phyloP scores from a whole-genome alignment of 2,329 filamentous ascomycete species.

The Esteya vermicola region DNA sequence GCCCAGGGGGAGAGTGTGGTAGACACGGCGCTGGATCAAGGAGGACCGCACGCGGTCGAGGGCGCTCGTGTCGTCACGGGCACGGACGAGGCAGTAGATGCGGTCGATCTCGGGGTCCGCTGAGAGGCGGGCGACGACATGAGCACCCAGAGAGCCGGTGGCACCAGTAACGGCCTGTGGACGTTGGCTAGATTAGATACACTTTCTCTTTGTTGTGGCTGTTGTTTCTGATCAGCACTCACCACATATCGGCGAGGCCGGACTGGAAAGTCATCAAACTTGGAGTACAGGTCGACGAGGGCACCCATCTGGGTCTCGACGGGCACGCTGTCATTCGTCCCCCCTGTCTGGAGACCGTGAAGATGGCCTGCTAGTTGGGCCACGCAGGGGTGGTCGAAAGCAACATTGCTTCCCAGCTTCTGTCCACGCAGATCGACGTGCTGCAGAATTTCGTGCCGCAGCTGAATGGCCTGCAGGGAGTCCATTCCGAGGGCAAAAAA shows the following conservation, averaged over 20 bases:
- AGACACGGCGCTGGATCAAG: background rate
- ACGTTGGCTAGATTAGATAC: too few species aligned
- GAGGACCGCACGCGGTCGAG: background rate
- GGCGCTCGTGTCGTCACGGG: constrained; percentile 8
- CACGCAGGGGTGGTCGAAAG: constrained; percentile 42
- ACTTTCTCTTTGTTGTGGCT: background rate
- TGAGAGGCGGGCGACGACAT: constrained; percentile 44
- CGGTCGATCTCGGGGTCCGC: constrained; percentile 36
- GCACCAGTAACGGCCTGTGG: constrained; percentile 37
- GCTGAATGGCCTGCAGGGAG: constrained; percentile 41
- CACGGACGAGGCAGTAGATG: constrained; percentile 39
- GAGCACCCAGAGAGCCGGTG: constrained; percentile 50
- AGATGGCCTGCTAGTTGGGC: constrained; percentile 29
- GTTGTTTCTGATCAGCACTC: background rate
- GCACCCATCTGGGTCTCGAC: constrained; percentile 25
- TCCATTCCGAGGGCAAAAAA: constrained; percentile 46
- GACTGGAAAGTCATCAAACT: constrained; percentile 6
- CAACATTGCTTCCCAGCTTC: constrained; percentile 37
- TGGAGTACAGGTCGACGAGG: constrained; percentile 26
- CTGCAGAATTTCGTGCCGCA: constrained; percentile 35
- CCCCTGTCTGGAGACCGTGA: constrained; percentile 5
- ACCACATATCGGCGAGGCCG: background rate
- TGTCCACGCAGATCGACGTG: constrained; percentile 32
- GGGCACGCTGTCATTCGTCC: background rate
- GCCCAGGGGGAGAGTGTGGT: background rate